Conservation (phyloP, 257 asterid genomes). For the Rubia yunnanensis region DNA sequence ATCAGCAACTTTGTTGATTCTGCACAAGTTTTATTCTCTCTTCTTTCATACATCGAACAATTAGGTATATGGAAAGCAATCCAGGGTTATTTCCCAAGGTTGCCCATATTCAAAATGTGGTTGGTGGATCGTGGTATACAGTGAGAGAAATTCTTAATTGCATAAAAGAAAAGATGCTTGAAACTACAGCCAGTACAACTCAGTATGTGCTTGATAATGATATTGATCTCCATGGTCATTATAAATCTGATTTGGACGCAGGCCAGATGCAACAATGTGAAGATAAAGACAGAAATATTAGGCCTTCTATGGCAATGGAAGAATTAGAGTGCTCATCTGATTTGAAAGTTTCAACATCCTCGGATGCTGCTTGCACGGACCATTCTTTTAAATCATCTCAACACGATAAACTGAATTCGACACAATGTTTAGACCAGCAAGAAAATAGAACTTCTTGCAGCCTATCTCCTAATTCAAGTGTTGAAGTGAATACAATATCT, state of each 20-base stretch:
- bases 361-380: conserved; percentile 4
- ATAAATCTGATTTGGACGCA: neutral
- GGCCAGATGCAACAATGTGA: neutral
- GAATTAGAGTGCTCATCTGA: conserved; percentile 9
- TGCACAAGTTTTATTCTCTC: conserved; percentile 9
- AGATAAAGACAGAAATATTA: neutral
- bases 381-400: conserved; percentile 7
- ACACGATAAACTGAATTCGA: conserved; percentile 1
- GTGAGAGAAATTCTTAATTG: conserved; percentile 11
- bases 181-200: conserved; percentile 8
- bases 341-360: neutral
- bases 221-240: neutral
- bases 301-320: neutral
- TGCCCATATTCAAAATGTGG: conserved; percentile 16
- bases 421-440: conserved; percentile 4
- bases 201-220: conserved; percentile 1
- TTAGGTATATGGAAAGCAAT: conserved; percentile 25
- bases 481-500: neutral
- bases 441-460: conserved; percentile 2
- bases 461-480: neutral
- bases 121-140: conserved; percentile 22
- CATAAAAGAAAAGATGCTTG: conserved; percentile 17
- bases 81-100: conserved; percentile 21
- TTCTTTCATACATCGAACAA: conserved; percentile 1
- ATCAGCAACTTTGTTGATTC: neutral